Evolutionary conservation across 73 alveolate species (phyloP).

Genomic region (Tetrahymena borealis): DNA sequence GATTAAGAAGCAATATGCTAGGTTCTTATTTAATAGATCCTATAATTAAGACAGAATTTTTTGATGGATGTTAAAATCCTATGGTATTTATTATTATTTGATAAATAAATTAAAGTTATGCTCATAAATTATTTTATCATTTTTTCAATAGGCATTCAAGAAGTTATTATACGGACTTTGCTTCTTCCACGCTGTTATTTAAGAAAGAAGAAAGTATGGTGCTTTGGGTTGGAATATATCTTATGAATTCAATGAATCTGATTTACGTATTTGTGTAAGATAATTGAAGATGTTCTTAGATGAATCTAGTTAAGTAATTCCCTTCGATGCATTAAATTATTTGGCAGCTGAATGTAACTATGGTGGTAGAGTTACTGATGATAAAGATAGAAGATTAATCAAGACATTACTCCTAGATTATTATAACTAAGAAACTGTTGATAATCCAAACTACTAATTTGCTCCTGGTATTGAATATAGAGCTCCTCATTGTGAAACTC

Average conservation of each 20-base stretch:
- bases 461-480: slow-evolving; percentile 81
- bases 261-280: slow-evolving; percentile 92
- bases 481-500: slow-evolving; percentile 89
- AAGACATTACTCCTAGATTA: slow-evolving; percentile 90
- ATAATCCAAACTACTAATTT: slow-evolving; percentile 75
- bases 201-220: slow-evolving; percentile 98
- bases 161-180: slow-evolving; percentile 96
- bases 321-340: slow-evolving; percentile 97
- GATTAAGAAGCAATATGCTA: slow-evolving; percentile 88
- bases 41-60: slow-evolving; percentile 88
- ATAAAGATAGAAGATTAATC: slow-evolving; percentile 96
- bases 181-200: slow-evolving; percentile 99
- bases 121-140: background rate
- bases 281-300: slow-evolving; percentile 96
- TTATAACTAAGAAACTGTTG: slow-evolving; percentile 77
- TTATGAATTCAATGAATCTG: slow-evolving; percentile 98
- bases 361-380: slow-evolving; percentile 99
- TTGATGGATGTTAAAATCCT: slow-evolving; percentile 94
- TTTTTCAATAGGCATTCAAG: slow-evolving; percentile 67
- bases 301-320: slow-evolving; percentile 91
- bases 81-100: slow-evolving; percentile 62
- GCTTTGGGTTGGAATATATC: slow-evolving; percentile 99
- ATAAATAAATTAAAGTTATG: slow-evolving; percentile 68
- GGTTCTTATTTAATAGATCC: slow-evolving; percentile 96
- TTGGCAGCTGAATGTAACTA: slow-evolving; percentile 99